These are phyloP conservation scores for Flaveria robusta DNA, from an alignment of 129 eudicot genomes.

Conservation along the genomic window DNA sequence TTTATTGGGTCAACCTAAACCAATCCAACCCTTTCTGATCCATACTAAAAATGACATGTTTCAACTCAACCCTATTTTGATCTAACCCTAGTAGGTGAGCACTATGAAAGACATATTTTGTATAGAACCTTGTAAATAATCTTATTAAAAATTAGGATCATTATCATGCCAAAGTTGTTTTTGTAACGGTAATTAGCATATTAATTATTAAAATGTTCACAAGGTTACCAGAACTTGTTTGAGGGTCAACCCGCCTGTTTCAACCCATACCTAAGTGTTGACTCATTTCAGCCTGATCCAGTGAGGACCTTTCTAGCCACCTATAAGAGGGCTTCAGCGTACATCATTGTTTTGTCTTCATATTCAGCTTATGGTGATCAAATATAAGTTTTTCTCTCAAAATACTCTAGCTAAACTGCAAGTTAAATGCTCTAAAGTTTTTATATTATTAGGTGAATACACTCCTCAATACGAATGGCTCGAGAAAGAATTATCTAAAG, in stretches of 20 bases:
- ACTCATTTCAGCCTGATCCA: background rate
- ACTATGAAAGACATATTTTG: too few relatives aligned
- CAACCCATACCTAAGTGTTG: background rate
- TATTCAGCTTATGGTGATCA: conserved; percentile 57
- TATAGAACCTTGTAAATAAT: conserved; percentile 7
- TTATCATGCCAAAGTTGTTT: too few relatives aligned
- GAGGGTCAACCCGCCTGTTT: too few relatives aligned
- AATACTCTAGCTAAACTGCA: background rate
- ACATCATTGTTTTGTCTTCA: conserved; percentile 61
- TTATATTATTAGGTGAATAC: conserved; percentile 43
- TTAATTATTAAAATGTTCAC: background rate
- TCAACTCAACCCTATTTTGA: background rate
- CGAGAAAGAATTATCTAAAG: conserved; percentile 48
- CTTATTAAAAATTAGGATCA: too few relatives aligned
- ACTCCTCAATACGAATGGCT: conserved; percentile 63
- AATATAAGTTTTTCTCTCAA: background rate
- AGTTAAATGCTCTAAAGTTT: background rate
- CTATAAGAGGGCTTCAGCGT: conserved; percentile 59
- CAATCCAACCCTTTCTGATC: background rate
- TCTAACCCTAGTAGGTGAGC: background rate
- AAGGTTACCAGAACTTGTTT: background rate
- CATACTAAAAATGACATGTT: background rate
- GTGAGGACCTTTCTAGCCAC: conserved; percentile 1
- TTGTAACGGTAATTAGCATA: too few relatives aligned
- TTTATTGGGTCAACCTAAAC: conserved; percentile 6